Percentiles rank a stretch among this genome's conserved stretches.
phyloP scores from a whole-genome alignment of 139 green algal species.

The Coccomyxa sp. region DNA sequence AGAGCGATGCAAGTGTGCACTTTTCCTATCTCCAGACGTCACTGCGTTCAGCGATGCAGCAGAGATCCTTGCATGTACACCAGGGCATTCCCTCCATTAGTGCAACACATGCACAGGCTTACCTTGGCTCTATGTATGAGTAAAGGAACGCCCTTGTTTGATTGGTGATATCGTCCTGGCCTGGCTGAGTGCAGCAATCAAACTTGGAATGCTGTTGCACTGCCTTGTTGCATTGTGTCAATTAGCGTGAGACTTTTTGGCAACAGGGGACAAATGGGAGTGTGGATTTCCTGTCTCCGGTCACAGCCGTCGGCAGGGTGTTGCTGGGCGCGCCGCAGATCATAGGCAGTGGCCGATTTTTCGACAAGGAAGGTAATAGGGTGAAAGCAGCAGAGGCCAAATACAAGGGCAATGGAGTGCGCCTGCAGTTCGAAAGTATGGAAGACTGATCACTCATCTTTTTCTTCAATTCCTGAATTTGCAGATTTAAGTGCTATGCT shows the following conservation, averaged over 20 bases:
- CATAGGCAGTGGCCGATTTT: conserved; percentile 55
- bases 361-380: conserved; percentile 48
- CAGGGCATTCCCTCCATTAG: neutral
- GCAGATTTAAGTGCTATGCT: too few relatives aligned
- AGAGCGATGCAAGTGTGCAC: conserved; percentile 22
- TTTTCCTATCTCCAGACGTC: neutral
- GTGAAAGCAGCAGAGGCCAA: conserved; percentile 10
- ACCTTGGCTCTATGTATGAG: neutral
- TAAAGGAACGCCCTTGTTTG: neutral
- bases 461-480: too few relatives aligned
- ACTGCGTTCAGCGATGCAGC: neutral
- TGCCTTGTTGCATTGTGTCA: neutral
- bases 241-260: neutral
- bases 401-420: conserved; percentile 33
- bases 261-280: conserved; percentile 21
- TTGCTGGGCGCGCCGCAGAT: conserved; percentile 46
- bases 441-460: too few relatives aligned
- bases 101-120: neutral
- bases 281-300: conserved; percentile 50
- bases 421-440: conserved; percentile 7
- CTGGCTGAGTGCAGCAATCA: neutral
- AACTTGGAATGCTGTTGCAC: neutral
- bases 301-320: conserved; percentile 27
- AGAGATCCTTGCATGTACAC: neutral
- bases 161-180: neutral